Percentiles rank a stretch among this genome's conserved stretches.
phyloP scores from a whole-genome alignment of 345 rosid genomes.

The Citrus reticulata region DNA sequence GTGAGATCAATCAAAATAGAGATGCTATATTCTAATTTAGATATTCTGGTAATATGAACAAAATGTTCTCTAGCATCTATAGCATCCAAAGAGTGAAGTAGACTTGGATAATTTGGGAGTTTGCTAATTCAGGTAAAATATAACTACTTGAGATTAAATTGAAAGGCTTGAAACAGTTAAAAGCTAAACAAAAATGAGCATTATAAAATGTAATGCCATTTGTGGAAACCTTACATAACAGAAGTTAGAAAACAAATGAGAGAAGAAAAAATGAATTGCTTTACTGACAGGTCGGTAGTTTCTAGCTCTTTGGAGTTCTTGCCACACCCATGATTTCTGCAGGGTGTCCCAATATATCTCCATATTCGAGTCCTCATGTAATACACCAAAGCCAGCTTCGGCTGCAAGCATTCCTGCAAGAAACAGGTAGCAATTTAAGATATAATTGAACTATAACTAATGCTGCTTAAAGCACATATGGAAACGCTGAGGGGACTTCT shows the following conservation, averaged over 20 bases:
- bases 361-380: slow-evolving; percentile 54
- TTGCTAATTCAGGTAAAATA: not conserved
- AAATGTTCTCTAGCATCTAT: not conserved
- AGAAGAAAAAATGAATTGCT: not conserved
- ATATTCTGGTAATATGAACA: not conserved
- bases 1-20: not conserved
- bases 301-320: slow-evolving; percentile 72
- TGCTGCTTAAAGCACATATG: not conserved
- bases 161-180: not conserved
- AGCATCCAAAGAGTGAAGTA: not conserved
- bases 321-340: slow-evolving; percentile 86
- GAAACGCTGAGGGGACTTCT: not conserved
- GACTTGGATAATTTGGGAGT: not conserved
- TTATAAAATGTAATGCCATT: not conserved
- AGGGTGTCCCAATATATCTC: slow-evolving; percentile 71
- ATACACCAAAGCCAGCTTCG: slow-evolving; percentile 73
- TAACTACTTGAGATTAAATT: not conserved
- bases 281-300: slow-evolving; percentile 86
- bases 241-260: not conserved
- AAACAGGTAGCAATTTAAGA: slow-evolving; percentile 14
- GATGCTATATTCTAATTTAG: not conserved
- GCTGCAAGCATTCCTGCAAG: slow-evolving; percentile 92
- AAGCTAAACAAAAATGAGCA: not conserved
- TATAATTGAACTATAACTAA: not conserved
- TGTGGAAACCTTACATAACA: not conserved